Evolutionary conservation across 495 filamentous ascomycete genomes (phyloP), one percentile per base, ranked within the genome.

Genomic region (Apodospora peruviana): DNA sequence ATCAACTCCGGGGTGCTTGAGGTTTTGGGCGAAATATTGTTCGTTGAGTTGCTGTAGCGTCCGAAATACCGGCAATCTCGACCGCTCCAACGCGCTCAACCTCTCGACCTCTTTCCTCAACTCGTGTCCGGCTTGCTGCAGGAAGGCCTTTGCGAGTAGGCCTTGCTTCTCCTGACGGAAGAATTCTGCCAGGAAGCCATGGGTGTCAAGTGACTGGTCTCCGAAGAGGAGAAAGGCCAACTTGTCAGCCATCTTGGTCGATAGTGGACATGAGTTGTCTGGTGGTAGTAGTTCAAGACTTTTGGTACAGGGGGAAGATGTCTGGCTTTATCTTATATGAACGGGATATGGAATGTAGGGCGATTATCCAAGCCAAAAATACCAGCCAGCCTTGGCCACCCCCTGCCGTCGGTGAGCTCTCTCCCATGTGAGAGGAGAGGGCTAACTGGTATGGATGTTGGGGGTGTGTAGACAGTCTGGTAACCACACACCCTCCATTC

Each of bases 151-250:
- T 17, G 87, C 64, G 12, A 87, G 66, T 19, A 82, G 69, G 59
- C 87, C 82, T 51, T 81, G 80, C 56, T 83, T 83, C 43, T 75
- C 73, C 49, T 81, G 74, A 52, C 63, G 67, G 52, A 59, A 83
- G 56, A 65, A 86, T 52, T 71, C 74, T 71, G 72, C 76, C 53
- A 91, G 70, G 43, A 86, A 81, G 40, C 74, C 71, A 53, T 84
- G 81, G 45, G 84, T 83, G 59, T 87, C 82, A 55, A 82, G 74
- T 22, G 86, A 88, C 72, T 90, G 86, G 65, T 93, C 87, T 71
- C 87, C 88, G 63, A 90, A 89, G 57, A 86, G 69, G 59, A 75
- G 66, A 57, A 71, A 75, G 29, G 66, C 67, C 59, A 72, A 60
- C 58, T 66, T 60, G 60, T 68, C 60, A 57, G 61, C 68, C 69